A percentile compares a stretch with the other conserved stretches of the same genome.
Evolutionary conservation across 352 stramenopile genomes (phyloP).

Genomic region (Thraustochytrium striatum): DNA sequence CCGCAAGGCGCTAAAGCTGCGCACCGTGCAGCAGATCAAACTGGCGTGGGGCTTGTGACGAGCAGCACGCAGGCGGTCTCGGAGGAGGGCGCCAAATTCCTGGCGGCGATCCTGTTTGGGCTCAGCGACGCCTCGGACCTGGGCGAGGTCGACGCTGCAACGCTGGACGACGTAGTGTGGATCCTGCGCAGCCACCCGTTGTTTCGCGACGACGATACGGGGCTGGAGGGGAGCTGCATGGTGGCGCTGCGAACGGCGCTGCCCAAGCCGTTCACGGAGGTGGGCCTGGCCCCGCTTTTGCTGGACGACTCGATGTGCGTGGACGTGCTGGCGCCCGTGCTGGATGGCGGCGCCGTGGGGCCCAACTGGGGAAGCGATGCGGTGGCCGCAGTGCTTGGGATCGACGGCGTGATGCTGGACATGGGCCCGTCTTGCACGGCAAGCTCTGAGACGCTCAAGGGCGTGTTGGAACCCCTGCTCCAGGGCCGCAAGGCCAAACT

Average conservation of each 20-base stretch:
- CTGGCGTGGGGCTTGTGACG: background rate
- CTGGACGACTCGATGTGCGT: constrained; percentile 35
- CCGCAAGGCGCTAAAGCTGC: constrained; percentile 18
- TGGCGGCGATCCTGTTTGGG: constrained; percentile 16
- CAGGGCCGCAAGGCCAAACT: constrained; percentile 6
- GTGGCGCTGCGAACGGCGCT: background rate
- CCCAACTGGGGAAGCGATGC: background rate
- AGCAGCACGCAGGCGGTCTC: background rate
- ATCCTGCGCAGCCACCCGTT: constrained; percentile 20
- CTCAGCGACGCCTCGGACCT: constrained; percentile 6
- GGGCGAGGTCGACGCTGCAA: constrained; percentile 21
- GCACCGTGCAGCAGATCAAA: constrained; percentile 18
- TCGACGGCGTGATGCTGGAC: constrained; percentile 42
- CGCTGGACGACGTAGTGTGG: constrained; percentile 16
- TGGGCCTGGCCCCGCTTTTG: constrained; percentile 2
- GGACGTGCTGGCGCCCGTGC: background rate
- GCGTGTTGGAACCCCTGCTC: constrained; percentile 6
- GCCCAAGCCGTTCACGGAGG: background rate
- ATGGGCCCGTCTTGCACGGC: constrained; percentile 39
- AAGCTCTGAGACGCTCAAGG: constrained; percentile 17
- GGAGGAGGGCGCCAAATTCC: constrained; percentile 24
- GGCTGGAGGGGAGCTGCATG: constrained; percentile 28
- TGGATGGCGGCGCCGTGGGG: background rate
- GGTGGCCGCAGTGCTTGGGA: background rate
- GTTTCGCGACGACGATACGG: constrained; percentile 2